Evolutionary conservation across 495 filamentous ascomycete genomes (phyloP).

Genomic region (Aspergillus hancockii): DNA sequence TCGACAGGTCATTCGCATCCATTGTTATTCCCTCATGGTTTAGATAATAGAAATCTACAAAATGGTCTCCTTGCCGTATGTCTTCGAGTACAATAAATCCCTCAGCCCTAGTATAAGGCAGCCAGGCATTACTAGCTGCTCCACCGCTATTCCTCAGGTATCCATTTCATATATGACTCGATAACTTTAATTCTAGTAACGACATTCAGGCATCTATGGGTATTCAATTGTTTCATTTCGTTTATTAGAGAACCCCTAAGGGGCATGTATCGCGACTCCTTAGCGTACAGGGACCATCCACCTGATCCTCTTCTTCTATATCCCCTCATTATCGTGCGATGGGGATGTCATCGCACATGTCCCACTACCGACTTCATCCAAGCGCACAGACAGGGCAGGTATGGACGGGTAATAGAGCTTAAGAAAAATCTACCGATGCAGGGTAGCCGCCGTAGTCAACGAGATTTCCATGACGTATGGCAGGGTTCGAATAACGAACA

Average conservation of each 20-base stretch:
- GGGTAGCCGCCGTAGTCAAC: background rate
- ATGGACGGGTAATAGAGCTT: background rate
- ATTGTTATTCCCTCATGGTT: background rate
- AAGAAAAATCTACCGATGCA: background rate
- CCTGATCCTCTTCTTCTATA: background rate
- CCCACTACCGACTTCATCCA: background rate
- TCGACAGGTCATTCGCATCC: background rate
- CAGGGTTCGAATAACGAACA: background rate
- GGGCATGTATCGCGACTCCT: background rate
- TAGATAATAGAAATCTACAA: background rate
- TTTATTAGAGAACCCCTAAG: background rate
- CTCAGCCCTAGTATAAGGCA: conserved; percentile 1
- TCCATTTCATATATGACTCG: background rate
- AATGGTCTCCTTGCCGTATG: background rate
- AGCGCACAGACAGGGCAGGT: background rate
- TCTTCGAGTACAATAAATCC: background rate
- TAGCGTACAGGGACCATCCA: background rate
- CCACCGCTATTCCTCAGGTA: background rate
- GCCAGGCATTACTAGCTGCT: background rate
- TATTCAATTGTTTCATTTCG: no score
- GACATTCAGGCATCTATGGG: background rate
- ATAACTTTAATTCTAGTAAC: background rate
- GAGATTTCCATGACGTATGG: background rate
- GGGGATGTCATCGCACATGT: background rate
- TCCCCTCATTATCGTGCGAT: background rate